Percentiles rank a stretch among this genome's conserved stretches.
Conservation (phyloP, 2,329 filamentous ascomycete genomes). For the Pseudogymnoascus sp. region DNA sequence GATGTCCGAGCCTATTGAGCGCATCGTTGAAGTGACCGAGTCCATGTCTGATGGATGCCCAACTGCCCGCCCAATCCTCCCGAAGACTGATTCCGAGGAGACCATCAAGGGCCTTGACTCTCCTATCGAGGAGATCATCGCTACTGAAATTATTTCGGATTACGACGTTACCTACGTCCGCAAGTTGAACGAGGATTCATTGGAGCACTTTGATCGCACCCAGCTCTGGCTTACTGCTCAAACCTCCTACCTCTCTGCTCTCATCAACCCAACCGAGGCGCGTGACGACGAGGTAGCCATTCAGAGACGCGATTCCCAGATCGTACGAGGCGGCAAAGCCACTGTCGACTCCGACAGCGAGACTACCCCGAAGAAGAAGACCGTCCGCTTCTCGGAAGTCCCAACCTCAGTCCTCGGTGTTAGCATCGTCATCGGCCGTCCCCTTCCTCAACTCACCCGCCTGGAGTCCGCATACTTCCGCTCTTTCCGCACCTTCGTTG, state of each 20-base stretch:
- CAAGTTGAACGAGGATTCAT: conserved; percentile 62
- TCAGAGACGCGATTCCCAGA: conserved; percentile 19
- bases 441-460: conserved; percentile 42
- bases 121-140: conserved; percentile 43
- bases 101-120: conserved; percentile 31
- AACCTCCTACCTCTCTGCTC: conserved; percentile 62
- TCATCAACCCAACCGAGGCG: conserved; percentile 49
- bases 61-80: conserved; percentile 51
- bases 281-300: conserved; percentile 26
- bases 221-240: conserved; percentile 81
- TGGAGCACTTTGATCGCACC: conserved; percentile 75
- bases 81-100: conserved; percentile 30
- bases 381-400: conserved; percentile 61
- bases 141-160: conserved; percentile 58
- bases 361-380: conserved; percentile 54
- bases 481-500: conserved; percentile 69
- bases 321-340: conserved; percentile 8
- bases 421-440: conserved; percentile 33
- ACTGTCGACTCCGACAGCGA: conserved; percentile 19
- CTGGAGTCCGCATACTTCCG: conserved; percentile 79
- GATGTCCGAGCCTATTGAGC: conserved; percentile 50
- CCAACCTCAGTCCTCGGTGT: conserved; percentile 13
- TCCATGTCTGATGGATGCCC: conserved; percentile 53
- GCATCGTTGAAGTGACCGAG: conserved; percentile 40
- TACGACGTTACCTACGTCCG: conserved; percentile 69